A percentile compares a stretch with the other conserved stretches of the same genome.
These are phyloP conservation scores for Comarum palustre DNA, from an alignment of 306 rosid genomes.

Conservation along the genomic window DNA sequence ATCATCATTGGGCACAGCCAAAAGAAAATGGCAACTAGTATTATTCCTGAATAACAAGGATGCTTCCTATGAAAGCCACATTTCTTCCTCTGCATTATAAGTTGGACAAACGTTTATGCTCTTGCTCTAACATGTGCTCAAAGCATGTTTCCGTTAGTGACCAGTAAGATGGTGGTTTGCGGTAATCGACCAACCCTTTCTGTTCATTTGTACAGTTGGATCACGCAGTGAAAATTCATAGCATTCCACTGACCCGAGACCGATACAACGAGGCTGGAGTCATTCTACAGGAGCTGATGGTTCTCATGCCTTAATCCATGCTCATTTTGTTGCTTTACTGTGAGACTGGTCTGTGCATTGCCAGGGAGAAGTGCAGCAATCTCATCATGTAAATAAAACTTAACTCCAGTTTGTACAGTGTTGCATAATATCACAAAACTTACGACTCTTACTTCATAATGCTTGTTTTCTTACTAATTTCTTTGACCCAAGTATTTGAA, in stretches of 20 bases:
- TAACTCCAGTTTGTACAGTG: background rate
- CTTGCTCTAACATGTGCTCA: background rate
- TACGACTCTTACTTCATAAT: background rate
- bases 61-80: background rate
- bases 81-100: background rate
- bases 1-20: background rate
- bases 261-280: constrained; percentile 16
- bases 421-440: background rate
- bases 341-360: background rate
- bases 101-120: background rate
- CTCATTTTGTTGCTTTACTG: background rate
- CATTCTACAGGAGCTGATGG: constrained; percentile 18
- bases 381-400: constrained; percentile 3
- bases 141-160: background rate
- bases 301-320: constrained; percentile 3
- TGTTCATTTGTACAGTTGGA: constrained; percentile 3
- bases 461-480: background rate
- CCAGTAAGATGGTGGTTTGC: background rate
- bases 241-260: constrained; percentile 13
- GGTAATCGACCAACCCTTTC: background rate
- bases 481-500: background rate
- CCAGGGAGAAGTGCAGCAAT: background rate
- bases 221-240: constrained; percentile 14
- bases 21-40: background rate
- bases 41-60: background rate